These are phyloP conservation scores for Zea luxurians DNA, from an alignment of 176 grass and related monocot genomes.

Conservation along the genomic window DNA sequence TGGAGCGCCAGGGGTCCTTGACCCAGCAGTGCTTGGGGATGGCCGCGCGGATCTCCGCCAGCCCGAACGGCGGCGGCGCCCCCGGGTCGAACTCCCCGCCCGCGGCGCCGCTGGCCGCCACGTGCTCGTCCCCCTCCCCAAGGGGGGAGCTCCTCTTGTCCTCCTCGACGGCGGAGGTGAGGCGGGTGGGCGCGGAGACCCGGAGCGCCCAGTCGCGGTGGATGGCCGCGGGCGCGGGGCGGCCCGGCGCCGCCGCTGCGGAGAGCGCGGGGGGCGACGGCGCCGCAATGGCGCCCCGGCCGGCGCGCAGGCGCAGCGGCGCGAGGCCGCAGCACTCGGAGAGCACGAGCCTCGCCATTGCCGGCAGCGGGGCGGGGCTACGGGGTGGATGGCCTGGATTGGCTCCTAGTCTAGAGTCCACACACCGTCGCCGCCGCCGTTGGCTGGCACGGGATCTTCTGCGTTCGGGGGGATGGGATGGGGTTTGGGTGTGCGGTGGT, in stretches of 20 bases:
- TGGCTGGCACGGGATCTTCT: not conserved
- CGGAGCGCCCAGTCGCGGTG: constrained; percentile 76
- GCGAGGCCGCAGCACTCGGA: constrained; percentile 64
- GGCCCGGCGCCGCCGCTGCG: constrained; percentile 32
- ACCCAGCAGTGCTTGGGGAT: constrained; percentile 98
- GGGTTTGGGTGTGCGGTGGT: not conserved
- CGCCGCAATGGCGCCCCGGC: constrained; percentile 53
- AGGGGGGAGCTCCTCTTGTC: constrained; percentile 6
- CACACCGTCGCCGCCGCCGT: not conserved
- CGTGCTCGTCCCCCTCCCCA: constrained; percentile 30
- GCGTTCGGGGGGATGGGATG: not conserved
- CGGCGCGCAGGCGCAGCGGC: constrained; percentile 41
- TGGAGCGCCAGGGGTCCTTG: constrained; percentile 81
- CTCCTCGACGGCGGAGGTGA: constrained; percentile 41
- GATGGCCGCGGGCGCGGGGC: constrained; percentile 35
- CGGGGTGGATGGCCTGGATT: not conserved
- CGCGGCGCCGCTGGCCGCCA: not conserved
- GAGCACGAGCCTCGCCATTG: constrained; percentile 70
- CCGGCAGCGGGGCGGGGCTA: not conserved
- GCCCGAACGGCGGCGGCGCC: constrained; percentile 69
- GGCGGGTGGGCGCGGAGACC: constrained; percentile 57
- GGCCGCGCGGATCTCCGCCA: constrained; percentile 79
- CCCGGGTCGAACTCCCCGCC: constrained; percentile 60
- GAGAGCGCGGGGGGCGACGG: constrained; percentile 17
- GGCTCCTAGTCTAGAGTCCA: not conserved